Evolutionary conservation across 495 filamentous ascomycete genomes (phyloP).

Genomic region (Pyronema omphalodes): DNA sequence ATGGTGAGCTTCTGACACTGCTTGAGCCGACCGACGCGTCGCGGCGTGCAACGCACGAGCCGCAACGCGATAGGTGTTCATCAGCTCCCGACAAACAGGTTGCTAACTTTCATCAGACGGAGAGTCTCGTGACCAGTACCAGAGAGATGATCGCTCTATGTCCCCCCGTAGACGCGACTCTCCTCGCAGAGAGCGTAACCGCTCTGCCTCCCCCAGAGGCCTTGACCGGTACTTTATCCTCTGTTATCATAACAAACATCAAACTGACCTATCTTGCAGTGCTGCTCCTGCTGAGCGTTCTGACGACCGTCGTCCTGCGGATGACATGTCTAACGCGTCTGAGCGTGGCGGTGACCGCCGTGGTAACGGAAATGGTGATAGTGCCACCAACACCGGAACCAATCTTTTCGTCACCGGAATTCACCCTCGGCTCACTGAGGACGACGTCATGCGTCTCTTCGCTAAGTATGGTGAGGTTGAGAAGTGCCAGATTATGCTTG

Average conservation of each 20-base stretch:
- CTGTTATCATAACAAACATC: not conserved
- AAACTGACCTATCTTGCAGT: slow-evolving; percentile 20
- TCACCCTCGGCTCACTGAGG: slow-evolving; percentile 78
- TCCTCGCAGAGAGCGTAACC: slow-evolving; percentile 59
- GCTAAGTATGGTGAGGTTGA: slow-evolving; percentile 97
- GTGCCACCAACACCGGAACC: slow-evolving; percentile 74
- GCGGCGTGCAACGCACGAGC: not conserved
- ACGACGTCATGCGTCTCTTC: slow-evolving; percentile 82
- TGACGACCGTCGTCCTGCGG: slow-evolving; percentile 26
- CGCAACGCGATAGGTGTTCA: not conserved
- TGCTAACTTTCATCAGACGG: not conserved
- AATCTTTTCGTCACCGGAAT: slow-evolving; percentile 99
- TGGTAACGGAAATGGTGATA: slow-evolving; percentile 58
- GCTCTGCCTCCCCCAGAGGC: slow-evolving; percentile 82
- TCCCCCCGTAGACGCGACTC: slow-evolving; percentile 46
- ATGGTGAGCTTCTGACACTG: slow-evolving; percentile 40
- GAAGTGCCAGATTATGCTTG: slow-evolving; percentile 98
- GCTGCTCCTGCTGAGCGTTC: slow-evolving; percentile 26
- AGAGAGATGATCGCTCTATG: slow-evolving; percentile 20
- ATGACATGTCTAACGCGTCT: slow-evolving; percentile 27
- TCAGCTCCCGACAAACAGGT: not conserved
- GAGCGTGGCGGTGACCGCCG: slow-evolving; percentile 37
- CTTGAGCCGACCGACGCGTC: not conserved
- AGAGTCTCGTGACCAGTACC: slow-evolving; percentile 17
- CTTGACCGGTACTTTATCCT: slow-evolving; percentile 49